Conservation (phyloP, 768 basidiomycete species). For the Pulveroboletus frians region DNA sequence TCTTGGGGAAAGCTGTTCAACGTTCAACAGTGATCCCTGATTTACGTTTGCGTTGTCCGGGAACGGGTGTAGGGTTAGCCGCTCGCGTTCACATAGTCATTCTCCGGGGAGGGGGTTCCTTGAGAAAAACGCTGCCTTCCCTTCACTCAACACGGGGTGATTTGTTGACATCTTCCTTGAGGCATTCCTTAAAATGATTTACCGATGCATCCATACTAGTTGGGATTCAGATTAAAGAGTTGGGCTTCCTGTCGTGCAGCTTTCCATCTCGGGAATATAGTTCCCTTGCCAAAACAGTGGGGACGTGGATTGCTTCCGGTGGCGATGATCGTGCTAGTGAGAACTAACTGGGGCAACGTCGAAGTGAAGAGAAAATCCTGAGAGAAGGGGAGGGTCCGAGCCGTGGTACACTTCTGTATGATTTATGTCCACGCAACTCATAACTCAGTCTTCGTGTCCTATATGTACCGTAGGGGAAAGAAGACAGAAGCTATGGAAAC, state of each 20-base stretch:
- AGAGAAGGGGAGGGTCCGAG: not conserved
- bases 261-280: constrained; percentile 25
- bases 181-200: not conserved
- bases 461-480: not conserved
- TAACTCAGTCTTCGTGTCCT: not conserved
- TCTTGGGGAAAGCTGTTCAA: constrained; percentile 60
- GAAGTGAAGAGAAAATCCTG: not conserved
- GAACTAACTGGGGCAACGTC: constrained; percentile 14
- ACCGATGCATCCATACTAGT: constrained; percentile 7
- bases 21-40: constrained; percentile 55
- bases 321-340: constrained; percentile 17
- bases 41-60: no score
- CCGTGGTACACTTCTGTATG: not conserved
- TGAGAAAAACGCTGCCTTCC: constrained; percentile 13
- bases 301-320: constrained; percentile 23
- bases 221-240: constrained; percentile 4
- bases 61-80: no score
- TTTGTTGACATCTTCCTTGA: not conserved
- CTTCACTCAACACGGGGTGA: constrained; percentile 22
- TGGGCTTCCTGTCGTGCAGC: constrained; percentile 21
- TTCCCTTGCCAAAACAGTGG: constrained; percentile 16
- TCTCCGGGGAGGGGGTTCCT: constrained; percentile 25
- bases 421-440: not conserved
- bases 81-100: no score
- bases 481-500: not conserved